These are phyloP conservation scores for Leccinum holopus DNA, from an alignment of 1,284 basidiomycete genomes.

Conservation along the genomic window DNA sequence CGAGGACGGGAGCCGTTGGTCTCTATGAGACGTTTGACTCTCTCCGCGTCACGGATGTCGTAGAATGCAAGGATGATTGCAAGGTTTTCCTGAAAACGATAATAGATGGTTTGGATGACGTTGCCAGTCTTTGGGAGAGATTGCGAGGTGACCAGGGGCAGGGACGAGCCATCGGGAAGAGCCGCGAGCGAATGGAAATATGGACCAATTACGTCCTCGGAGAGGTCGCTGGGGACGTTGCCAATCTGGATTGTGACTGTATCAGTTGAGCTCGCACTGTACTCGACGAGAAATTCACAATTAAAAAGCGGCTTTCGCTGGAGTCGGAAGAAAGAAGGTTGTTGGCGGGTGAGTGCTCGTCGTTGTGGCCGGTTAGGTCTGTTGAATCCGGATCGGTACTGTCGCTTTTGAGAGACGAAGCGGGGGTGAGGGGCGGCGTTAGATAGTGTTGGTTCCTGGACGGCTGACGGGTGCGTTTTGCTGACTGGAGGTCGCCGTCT, in stretches of 20 bases:
- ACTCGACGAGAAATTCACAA: constrained; percentile 33
- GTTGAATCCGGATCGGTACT: constrained; percentile 36
- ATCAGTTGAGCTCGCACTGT: constrained; percentile 17
- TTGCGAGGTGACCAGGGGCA: constrained; percentile 11
- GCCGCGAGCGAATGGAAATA: constrained; percentile 29
- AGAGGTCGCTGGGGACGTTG: constrained; percentile 33
- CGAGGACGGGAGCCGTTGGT: constrained; percentile 28
- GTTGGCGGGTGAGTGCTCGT: constrained; percentile 11
- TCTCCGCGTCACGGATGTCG: constrained; percentile 55
- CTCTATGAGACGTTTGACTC: constrained; percentile 44
- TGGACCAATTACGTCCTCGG: constrained; percentile 37
- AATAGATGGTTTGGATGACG: constrained; percentile 53
- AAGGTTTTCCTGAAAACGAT: constrained; percentile 47
- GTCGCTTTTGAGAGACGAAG: constrained; percentile 45
- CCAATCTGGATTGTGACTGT: constrained; percentile 29
- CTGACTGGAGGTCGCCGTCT: constrained; percentile 20
- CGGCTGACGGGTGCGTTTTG: constrained; percentile 27
- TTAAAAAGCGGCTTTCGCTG: constrained; percentile 43
- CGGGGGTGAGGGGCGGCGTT: constrained; percentile 58
- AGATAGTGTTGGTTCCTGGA: constrained; percentile 40
- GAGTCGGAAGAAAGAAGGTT: constrained; percentile 14
- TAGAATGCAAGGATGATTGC: constrained; percentile 61
- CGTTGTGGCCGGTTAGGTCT: constrained; percentile 19
- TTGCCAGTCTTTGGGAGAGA: constrained; percentile 13
- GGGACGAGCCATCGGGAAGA: constrained; percentile 16